phyloP scores from a whole-genome alignment of 139 green algal species.

The Diplosphaera chodatii region DNA sequence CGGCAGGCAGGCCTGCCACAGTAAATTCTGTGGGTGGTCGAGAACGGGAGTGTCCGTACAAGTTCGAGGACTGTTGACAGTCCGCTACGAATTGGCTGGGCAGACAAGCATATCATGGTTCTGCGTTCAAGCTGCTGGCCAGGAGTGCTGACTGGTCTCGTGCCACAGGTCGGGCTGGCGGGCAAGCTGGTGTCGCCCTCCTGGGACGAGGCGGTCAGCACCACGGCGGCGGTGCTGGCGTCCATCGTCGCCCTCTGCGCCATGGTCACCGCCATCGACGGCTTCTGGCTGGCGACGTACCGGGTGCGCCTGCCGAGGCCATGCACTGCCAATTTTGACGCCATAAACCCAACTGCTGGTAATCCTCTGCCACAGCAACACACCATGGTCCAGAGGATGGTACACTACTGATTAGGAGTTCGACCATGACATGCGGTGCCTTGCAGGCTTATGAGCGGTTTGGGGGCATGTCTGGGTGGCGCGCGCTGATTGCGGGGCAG shows the following conservation, averaged over 20 bases:
- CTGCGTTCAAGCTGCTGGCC: neutral
- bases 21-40: no score
- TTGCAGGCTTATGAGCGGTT: neutral
- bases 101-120: no score
- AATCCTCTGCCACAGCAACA: no score
- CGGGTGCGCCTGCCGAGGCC: neutral
- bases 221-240: neutral
- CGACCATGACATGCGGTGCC: no score
- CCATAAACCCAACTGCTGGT: no score
- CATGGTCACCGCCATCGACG: neutral
- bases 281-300: neutral
- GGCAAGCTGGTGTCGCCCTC: neutral
- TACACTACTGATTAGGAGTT: neutral
- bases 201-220: neutral
- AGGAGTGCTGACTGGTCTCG: no score
- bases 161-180: neutral
- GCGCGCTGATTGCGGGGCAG: neutral
- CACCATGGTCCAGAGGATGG: no score
- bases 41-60: no score
- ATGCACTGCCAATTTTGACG: no score
- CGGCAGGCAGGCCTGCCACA: no score
- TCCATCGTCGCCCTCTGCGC: neutral
- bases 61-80: no score
- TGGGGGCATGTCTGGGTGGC: neutral
- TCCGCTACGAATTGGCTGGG: no score